phyloP scores from a whole-genome alignment of 1,284 basidiomycete genomes.

The Marasmius tenuissimus region DNA sequence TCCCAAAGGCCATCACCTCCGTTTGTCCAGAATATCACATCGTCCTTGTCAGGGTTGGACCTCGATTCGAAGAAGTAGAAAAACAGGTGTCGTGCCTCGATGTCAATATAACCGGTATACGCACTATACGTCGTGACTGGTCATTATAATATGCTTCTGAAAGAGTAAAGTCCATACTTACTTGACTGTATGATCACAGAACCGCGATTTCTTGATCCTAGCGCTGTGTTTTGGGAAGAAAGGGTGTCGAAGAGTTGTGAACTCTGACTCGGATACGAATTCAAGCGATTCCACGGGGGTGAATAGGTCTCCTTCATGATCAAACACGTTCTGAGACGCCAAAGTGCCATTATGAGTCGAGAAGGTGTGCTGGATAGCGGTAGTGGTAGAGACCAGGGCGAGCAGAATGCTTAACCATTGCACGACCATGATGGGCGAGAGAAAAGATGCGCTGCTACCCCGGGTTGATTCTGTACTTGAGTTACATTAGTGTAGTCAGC shows the following conservation, averaged over 20 bases:
- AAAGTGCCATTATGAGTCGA: not conserved
- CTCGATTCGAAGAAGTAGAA: slow-evolving; percentile 89
- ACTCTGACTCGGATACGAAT: slow-evolving; percentile 40
- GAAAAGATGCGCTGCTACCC: too few species aligned
- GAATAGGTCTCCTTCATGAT: slow-evolving; percentile 39
- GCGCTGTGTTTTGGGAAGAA: slow-evolving; percentile 52
- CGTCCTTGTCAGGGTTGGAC: slow-evolving; percentile 25
- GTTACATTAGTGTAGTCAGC: too few species aligned
- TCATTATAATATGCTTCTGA: not conserved
- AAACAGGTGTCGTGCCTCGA: slow-evolving; percentile 72
- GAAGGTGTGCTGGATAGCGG: too few species aligned
- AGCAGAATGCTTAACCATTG: too few species aligned
- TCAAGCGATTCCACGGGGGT: slow-evolving; percentile 41
- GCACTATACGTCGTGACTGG: slow-evolving; percentile 12
- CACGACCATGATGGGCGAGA: too few species aligned
- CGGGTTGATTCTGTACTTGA: too few species aligned
- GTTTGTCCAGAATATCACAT: slow-evolving; percentile 17
- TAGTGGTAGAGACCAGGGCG: too few species aligned
- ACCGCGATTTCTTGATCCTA: slow-evolving; percentile 49
- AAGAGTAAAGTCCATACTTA: slow-evolving; percentile 14
- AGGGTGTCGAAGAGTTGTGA: slow-evolving; percentile 51
- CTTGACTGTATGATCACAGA: slow-evolving; percentile 59
- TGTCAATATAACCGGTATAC: slow-evolving; percentile 62
- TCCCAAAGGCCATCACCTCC: slow-evolving; percentile 5
- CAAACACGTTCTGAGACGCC: not conserved